These are phyloP conservation scores for Hyaloperonospora arabidopsidis DNA, from an alignment of 352 stramenopile genomes.

Conservation along the genomic window DNA sequence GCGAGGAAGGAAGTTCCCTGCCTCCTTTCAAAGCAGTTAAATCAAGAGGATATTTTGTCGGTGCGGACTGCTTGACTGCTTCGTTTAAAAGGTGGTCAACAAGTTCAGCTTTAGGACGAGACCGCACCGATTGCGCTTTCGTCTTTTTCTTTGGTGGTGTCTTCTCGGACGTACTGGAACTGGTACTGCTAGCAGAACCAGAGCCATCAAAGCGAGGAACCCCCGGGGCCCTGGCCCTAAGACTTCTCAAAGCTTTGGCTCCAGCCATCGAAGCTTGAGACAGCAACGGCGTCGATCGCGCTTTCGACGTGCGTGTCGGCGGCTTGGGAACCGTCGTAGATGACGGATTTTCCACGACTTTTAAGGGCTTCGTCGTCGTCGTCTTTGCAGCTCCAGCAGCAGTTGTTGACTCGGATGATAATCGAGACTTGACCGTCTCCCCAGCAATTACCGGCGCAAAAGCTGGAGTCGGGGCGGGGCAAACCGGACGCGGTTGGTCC, in stretches of 20 bases:
- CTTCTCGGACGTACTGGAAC: not conserved
- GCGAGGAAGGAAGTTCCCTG: conserved; percentile 14
- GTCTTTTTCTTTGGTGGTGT: conserved; percentile 5
- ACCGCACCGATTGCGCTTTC: conserved; percentile 12
- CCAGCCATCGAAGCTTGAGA: conserved; percentile 3
- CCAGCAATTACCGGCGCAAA: not conserved
- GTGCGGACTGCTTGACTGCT: conserved; percentile 7
- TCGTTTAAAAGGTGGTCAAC: conserved; percentile 18
- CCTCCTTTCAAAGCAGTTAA: conserved; percentile 4
- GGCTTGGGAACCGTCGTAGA: no score
- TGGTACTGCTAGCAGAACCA: not conserved
- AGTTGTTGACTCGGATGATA: conserved; percentile 11
- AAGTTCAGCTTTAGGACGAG: conserved; percentile 14
- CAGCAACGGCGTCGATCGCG: conserved; percentile 12
- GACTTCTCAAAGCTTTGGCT: conserved; percentile 8
- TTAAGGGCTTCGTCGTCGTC: not conserved
- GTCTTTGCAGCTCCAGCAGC: conserved; percentile 16
- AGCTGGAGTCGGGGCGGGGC: not conserved
- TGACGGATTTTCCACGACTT: no score
- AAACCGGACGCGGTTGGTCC: not conserved
- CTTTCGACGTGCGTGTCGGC: conserved; percentile 1
- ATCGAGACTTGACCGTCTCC: conserved; percentile 1
- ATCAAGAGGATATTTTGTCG: conserved; percentile 4
- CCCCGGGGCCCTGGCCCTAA: conserved; percentile 3
- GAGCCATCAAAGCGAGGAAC: conserved; percentile 9